Percentiles rank a stretch among this genome's conserved stretches.
Conservation (phyloP, 345 rosid species). For the Syzygium grande region DNA sequence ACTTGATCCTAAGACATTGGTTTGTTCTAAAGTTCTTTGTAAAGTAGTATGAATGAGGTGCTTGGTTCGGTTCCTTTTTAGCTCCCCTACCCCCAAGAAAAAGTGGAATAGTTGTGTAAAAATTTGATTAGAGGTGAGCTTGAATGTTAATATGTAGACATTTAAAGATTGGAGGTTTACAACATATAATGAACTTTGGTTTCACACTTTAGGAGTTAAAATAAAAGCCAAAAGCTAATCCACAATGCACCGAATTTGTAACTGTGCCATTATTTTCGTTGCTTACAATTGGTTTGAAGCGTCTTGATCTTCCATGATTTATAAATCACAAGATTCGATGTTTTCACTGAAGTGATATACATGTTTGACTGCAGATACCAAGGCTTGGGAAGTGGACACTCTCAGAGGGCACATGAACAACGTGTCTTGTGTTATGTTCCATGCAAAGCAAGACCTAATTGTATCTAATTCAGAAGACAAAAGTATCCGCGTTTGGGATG, state of each 20-base stretch:
- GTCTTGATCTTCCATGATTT: neutral
- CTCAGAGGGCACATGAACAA: constrained; percentile 95
- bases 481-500: constrained; percentile 97
- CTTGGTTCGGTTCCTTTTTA: neutral
- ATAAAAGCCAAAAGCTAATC: neutral
- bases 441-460: constrained; percentile 86
- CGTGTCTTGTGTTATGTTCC: constrained; percentile 94
- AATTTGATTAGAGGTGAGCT: neutral
- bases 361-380: constrained; percentile 56
- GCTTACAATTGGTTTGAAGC: neutral
- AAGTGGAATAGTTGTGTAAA: neutral
- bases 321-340: neutral
- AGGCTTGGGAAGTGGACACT: constrained; percentile 99
- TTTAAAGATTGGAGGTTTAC: neutral
- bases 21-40: neutral
- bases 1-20: neutral
- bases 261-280: neutral
- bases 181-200: neutral
- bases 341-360: neutral
- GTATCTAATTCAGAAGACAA: constrained; percentile 97
- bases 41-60: neutral
- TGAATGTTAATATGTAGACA: neutral
- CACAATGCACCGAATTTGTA: neutral
- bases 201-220: neutral
- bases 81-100: neutral